Conservation (phyloP, 2,329 filamentous ascomycete genomes). For the Plenodomus lindquistii region DNA sequence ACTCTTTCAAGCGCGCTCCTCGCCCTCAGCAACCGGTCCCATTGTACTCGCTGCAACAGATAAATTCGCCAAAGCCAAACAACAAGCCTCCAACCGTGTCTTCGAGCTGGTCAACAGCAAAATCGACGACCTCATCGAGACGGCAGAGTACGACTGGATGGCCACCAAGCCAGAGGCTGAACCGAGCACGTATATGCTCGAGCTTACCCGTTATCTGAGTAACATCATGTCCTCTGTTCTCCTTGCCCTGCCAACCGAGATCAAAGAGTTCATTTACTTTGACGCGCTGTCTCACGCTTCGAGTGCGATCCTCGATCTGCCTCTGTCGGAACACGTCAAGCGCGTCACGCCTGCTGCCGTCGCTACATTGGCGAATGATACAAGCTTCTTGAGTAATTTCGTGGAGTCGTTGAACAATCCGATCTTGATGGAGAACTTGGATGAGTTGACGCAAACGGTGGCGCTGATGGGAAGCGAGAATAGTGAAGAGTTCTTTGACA, state of each 20-base stretch:
- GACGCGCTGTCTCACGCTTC: conserved; percentile 91
- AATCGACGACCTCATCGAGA: conserved; percentile 96
- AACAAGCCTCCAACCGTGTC: conserved; percentile 94
- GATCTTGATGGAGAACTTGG: conserved; percentile 86
- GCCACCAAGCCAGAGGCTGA: conserved; percentile 66
- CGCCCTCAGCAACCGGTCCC: conserved; percentile 77
- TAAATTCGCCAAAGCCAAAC: conserved; percentile 86
- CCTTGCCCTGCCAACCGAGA: conserved; percentile 88
- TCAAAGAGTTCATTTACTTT: conserved; percentile 98
- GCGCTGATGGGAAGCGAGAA: conserved; percentile 84
- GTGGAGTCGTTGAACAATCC: conserved; percentile 84
- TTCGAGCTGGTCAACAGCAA: conserved; percentile 99
- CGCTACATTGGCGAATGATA: conserved; percentile 77
- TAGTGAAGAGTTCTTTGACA: conserved; percentile 96
- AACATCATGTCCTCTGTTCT: conserved; percentile 97
- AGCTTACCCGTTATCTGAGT: conserved; percentile 85
- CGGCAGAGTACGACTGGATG: conserved; percentile 93
- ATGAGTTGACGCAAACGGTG: conserved; percentile 92
- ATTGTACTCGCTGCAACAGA: conserved; percentile 81
- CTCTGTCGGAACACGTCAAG: conserved; percentile 76
- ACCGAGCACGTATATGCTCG: conserved; percentile 93
- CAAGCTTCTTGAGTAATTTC: conserved; percentile 81
- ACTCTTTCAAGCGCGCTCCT: conserved; percentile 81
- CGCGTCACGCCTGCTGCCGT: conserved; percentile 89
- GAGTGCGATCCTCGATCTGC: conserved; percentile 78